These are phyloP conservation scores for Mucor velutinosus DNA, from an alignment of 371 early-diverging fungal genomes.

Conservation along the genomic window DNA sequence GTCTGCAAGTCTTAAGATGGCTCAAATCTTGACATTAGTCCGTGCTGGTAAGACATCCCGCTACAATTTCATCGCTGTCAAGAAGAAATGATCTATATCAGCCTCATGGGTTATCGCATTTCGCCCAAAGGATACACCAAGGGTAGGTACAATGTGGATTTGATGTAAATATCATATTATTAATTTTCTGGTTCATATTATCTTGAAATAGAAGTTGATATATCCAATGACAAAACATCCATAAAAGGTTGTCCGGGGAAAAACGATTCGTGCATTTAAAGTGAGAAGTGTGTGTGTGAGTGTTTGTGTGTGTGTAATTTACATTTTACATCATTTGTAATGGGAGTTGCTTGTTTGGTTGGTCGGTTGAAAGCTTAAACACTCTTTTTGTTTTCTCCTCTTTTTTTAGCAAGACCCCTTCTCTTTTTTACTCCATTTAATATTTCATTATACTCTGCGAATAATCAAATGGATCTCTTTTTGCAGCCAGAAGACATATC, in stretches of 20 bases:
- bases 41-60: no score
- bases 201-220: no score
- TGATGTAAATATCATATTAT: no score
- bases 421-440: background rate
- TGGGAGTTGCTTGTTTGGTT: background rate
- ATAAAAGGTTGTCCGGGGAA: background rate
- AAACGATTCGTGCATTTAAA: background rate
- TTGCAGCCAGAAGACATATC: constrained; percentile 15
- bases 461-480: constrained; percentile 5
- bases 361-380: no score
- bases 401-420: background rate
- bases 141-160: no score
- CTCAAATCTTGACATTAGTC: no score
- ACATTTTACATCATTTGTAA: background rate
- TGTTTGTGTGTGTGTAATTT: background rate
- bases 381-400: background rate
- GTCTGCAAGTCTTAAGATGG: no score
- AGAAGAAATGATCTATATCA: no score
- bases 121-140: no score
- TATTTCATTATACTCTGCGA: background rate
- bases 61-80: no score
- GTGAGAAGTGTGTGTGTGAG: background rate
- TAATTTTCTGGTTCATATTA: no score
- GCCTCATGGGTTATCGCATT: no score
- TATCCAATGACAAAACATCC: background rate